Evolutionary conservation across 352 stramenopile species (phyloP).

Genomic region (Globisporangium recalcitrans): DNA sequence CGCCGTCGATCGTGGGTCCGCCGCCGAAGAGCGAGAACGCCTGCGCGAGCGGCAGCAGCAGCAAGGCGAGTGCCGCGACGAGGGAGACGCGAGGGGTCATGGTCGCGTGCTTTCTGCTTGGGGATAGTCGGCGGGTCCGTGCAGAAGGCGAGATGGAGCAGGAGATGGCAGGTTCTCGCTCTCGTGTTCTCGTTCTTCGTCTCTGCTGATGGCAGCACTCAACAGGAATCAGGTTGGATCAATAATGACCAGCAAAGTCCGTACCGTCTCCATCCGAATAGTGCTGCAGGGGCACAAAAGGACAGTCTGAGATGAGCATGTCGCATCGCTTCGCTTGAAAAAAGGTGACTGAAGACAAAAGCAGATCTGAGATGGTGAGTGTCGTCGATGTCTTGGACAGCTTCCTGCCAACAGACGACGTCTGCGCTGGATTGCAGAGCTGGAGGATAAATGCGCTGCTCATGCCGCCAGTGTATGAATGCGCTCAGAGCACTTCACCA

Average conservation of each 20-base stretch:
- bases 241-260: background rate
- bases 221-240: constrained; percentile 10
- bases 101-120: background rate
- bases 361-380: background rate
- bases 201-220: constrained; percentile 3
- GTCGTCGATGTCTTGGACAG: too few relatives aligned
- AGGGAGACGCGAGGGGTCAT: background rate
- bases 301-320: background rate
- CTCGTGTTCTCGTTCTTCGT: background rate
- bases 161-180: background rate
- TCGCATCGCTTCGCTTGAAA: background rate
- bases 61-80: background rate
- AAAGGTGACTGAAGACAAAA: background rate
- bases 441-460: too few relatives aligned
- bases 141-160: background rate
- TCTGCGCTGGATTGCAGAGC: too few relatives aligned
- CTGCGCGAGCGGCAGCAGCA: constrained; percentile 10
- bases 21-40: constrained; percentile 39
- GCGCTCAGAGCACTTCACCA: too few relatives aligned
- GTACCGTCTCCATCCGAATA: constrained; percentile 7
- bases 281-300: background rate
- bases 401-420: too few relatives aligned
- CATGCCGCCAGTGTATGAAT: too few relatives aligned
- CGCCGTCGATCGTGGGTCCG: constrained; percentile 35
- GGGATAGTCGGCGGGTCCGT: background rate